Evolutionary conservation across 2,329 filamentous ascomycete genomes (phyloP).

Genomic region (Clathrospora elynae): DNA sequence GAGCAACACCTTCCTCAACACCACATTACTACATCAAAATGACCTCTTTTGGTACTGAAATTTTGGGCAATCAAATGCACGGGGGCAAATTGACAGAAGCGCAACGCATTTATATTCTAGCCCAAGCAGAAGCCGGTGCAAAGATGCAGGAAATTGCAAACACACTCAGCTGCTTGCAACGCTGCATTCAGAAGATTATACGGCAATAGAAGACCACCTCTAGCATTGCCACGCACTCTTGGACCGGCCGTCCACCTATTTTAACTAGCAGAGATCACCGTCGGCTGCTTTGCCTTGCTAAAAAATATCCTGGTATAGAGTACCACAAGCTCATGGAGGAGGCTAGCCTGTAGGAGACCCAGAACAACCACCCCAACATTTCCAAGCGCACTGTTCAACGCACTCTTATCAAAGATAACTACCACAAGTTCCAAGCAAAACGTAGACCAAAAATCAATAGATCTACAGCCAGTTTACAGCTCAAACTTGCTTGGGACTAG

Average conservation of each 20-base stretch:
- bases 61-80: neutral
- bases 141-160: constrained; percentile 1
- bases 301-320: constrained; percentile 4
- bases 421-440: constrained; percentile 5
- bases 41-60: neutral
- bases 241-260: constrained; percentile 6
- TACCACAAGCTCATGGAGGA: constrained; percentile 6
- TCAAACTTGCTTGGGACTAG: neutral
- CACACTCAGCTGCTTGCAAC: neutral
- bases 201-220: neutral
- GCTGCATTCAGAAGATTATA: constrained; percentile 5
- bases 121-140: constrained; percentile 4
- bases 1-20: neutral
- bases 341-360: neutral
- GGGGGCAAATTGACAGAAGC: neutral
- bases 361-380: neutral
- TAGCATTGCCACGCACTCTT: constrained; percentile 1
- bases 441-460: constrained; percentile 2
- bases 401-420: neutral
- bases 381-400: constrained; percentile 6
- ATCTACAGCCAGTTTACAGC: neutral
- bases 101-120: constrained; percentile 2
- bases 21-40: constrained; percentile 1
- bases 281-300: neutral
- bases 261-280: constrained; percentile 1